Base-by-base conservation (phyloP, 73 alveolate genomes). In the Paramecium primaurelia region DNA sequence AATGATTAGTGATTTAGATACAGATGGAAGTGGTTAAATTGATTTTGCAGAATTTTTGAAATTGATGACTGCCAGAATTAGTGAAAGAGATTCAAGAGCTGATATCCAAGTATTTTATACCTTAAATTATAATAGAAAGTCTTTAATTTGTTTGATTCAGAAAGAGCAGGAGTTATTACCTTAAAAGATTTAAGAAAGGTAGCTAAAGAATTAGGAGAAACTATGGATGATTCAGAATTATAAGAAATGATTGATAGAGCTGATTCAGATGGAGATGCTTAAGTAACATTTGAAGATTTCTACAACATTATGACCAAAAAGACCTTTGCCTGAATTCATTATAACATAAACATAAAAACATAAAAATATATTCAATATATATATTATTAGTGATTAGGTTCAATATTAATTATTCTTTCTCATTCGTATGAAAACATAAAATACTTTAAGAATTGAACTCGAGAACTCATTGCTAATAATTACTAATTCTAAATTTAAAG, bases 1-100 rank as follows among this genome's bases (percentile, higher is more conserved):
- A 71, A 96, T 97, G 97, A 95, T 97, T 59, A 97, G 97, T 59
- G 99, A 97, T 87, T 92, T 97, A 36, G 99, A 97, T 86, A 93
- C 96, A 36, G 88, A 86, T 25, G 97, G 84, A 45, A 89, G 93
- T 28, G 98, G 99, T 64, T 98, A 98, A 44, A 95, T 98, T 77
- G 96, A 96, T 86, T 96, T 95, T 71, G 97, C 96, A 34, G 97
- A 97, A 88, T 98, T 98, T 96, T 92, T 98, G 69, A 94, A 95
- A 49, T 95, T 95, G 77, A 93, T 98, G 92, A 95, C 98, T 42
- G 98, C 98, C 18, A 94, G 96, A 88, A 94, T 98, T 86, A 96
- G 97, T 28, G 98, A 98, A 86, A 93, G 77, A 44, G 98, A 95
- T 86, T 91, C 99, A 73, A 95, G 92, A 92, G 97, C 97, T 77